Conservation (phyloP, 345 rosid species). For the Aquilaria sinensis region DNA sequence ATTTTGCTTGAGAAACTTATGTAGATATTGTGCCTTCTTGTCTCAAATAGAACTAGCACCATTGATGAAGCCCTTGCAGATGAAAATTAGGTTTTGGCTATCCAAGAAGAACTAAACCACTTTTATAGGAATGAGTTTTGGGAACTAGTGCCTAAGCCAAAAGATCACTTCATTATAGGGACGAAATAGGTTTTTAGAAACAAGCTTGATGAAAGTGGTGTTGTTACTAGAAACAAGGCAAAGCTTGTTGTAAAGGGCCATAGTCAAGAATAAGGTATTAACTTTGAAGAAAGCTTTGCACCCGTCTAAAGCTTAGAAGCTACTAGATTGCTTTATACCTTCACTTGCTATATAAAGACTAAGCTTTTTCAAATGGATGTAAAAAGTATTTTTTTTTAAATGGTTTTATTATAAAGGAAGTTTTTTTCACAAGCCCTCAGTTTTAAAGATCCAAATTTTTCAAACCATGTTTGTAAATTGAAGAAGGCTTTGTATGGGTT, state of each 20-base stretch:
- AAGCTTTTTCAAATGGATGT: slow-evolving; percentile 6
- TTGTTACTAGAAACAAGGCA: slow-evolving; percentile 1
- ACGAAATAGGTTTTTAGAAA: no score
- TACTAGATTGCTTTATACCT: background rate
- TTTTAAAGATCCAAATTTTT: background rate
- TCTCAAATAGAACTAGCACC: background rate
- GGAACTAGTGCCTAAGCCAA: background rate
- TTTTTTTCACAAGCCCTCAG: slow-evolving; percentile 10
- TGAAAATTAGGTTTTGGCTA: background rate
- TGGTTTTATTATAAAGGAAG: slow-evolving; percentile 8
- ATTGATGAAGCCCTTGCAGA: no score
- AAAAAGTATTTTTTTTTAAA: slow-evolving; percentile 9
- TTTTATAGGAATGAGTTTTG: background rate
- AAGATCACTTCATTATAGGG: no score
- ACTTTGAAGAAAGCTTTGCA: background rate
- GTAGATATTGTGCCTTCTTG: background rate
- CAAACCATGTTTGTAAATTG: no score
- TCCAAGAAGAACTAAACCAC: background rate
- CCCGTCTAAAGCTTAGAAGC: background rate
- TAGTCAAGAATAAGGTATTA: background rate
- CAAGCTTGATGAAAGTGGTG: no score
- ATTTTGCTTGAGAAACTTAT: background rate
- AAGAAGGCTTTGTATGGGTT: no score
- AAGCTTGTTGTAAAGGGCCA: background rate
- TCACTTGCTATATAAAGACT: background rate